Percentiles rank a stretch among this genome's conserved stretches.
phyloP scores from a whole-genome alignment of 805 yeast species.

The Metschnikowia hibisci region DNA sequence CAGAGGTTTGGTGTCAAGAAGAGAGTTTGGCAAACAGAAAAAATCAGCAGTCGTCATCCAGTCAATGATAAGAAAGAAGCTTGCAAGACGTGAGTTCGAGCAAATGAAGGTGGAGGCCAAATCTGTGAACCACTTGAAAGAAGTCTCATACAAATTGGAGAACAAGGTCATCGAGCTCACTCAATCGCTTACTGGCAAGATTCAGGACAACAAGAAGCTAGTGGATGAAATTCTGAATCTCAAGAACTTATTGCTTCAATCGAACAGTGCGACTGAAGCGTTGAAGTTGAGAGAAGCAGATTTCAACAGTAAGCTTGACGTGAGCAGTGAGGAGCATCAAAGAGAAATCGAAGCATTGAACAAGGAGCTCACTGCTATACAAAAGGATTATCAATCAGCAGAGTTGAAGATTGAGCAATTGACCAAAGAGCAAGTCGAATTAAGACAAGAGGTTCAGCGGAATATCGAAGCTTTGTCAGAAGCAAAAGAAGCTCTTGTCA shows the following conservation, averaged over 20 bases:
- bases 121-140: slow-evolving; percentile 83
- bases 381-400: slow-evolving; percentile 54
- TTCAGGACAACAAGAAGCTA: slow-evolving; percentile 76
- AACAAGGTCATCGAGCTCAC: slow-evolving; percentile 97
- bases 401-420: slow-evolving; percentile 57
- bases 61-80: slow-evolving; percentile 68
- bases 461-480: slow-evolving; percentile 59
- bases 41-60: slow-evolving; percentile 70
- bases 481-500: slow-evolving; percentile 55
- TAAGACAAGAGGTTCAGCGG: slow-evolving; percentile 59
- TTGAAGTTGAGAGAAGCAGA: slow-evolving; percentile 55
- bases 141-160: slow-evolving; percentile 88
- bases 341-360: slow-evolving; percentile 48
- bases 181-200: slow-evolving; percentile 72
- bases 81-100: slow-evolving; percentile 63
- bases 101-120: slow-evolving; percentile 81
- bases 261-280: slow-evolving; percentile 48
- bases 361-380: slow-evolving; percentile 51
- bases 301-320: slow-evolving; percentile 43
- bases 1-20: slow-evolving; percentile 67
- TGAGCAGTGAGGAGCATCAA: slow-evolving; percentile 45
- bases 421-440: slow-evolving; percentile 54
- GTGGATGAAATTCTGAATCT: slow-evolving; percentile 53
- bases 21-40: slow-evolving; percentile 41
- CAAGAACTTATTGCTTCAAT: slow-evolving; percentile 47